Conservation (phyloP, 129 eudicot species). For the Glebionis coronaria region DNA sequence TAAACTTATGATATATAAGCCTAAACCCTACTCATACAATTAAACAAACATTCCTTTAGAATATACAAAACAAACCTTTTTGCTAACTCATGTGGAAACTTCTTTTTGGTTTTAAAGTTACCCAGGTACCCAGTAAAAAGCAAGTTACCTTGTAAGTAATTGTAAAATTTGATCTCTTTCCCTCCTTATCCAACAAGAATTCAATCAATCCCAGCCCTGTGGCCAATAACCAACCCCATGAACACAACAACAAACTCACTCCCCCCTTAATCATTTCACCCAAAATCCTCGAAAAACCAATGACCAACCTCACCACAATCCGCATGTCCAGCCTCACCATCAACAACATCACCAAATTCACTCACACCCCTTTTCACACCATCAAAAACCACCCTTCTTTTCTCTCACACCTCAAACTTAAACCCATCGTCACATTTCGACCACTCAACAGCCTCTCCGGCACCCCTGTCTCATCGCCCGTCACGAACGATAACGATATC, state of each 20-base stretch:
- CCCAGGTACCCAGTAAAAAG: no score
- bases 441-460: conserved; percentile 58
- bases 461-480: conserved; percentile 55
- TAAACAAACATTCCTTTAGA: no score
- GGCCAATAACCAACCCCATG: conserved; percentile 30
- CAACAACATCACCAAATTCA: conserved; percentile 47
- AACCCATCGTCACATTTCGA: conserved; percentile 19
- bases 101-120: no score
- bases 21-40: no score
- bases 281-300: conserved; percentile 9
- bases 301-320: conserved; percentile 26
- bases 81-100: no score
- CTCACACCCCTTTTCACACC: conserved; percentile 45
- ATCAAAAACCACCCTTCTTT: not conserved
- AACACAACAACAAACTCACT: conserved; percentile 4
- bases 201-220: not conserved
- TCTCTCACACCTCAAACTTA: not conserved
- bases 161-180: no score
- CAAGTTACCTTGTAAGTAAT: no score
- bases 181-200: conserved; percentile 23
- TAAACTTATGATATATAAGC: no score
- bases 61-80: no score
- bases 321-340: conserved; percentile 66
- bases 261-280: not conserved
- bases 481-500: conserved; percentile 33